Evolutionary conservation across 2,329 filamentous ascomycete genomes (phyloP), one percentile per base, ranked within the genome.

Genomic region (Cladobotryum mycophilum): DNA sequence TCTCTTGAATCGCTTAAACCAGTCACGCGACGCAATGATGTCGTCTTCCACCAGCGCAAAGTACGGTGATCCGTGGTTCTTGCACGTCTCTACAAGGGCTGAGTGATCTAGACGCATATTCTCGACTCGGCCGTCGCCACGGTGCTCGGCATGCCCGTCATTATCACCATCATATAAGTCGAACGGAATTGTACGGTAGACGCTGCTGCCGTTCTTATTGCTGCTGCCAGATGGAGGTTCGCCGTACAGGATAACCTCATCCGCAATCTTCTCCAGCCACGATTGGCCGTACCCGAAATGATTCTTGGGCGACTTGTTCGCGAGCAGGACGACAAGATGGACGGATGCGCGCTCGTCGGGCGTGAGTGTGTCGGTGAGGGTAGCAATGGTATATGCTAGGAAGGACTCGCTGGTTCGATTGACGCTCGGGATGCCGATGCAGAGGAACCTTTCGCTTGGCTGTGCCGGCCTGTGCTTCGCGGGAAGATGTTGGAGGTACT

Each of bases 1-100:
- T 18, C 49, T 55, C 8, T 57, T 56, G n/a, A 67, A 56, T 2
- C 61, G 57, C 3, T 52, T 49, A 45, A 63, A 67, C 68, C 68
- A 70, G 48, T 66, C 64, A 1, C 60, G 59, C 7, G 63, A 61
- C 6, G 67, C 63, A 15, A 70, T 60, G 17, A 68, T 56, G 41
- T 70, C 68, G 53, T 70, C 68, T 48, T 70, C 67, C 36, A 70
- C 58, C 5, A 70, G 61, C 4, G 64, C 66, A 50, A 70, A 67
- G 48, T 67, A 70, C 1, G 58, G 59, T 4, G 65, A 55, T 0
- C 60, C 58, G 18, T 57, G 58, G 40, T 54, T 33, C 18, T 60
- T 58, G 33, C 68, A 70, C 1, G 60, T 44, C 51, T 68, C 65
- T 43, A 68, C 59, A 4, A 69, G 58, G 1, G 62, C 55, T 1